Evolutionary conservation across 1,284 basidiomycete species (phyloP), one percentile per base, ranked within the genome.

Genomic region (Cutaneotrichosporon cavernicola): DNA sequence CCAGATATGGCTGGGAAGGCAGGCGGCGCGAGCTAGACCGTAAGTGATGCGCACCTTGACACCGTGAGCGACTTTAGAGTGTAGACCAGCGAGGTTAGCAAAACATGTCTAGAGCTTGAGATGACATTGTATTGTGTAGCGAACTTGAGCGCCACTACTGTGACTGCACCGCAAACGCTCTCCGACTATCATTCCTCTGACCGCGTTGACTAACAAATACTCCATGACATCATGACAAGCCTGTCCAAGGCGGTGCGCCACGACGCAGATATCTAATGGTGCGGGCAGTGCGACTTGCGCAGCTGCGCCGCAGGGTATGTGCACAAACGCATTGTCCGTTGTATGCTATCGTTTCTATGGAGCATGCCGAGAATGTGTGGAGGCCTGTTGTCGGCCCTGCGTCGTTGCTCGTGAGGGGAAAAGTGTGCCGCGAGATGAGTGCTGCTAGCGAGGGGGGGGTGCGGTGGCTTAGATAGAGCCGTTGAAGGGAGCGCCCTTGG

Each of bases 401-500:
- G 38, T 31, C 56, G 40, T 46, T 58, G 40, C 34, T 56, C 55
- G 40, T 46, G 56, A 58, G 18, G 57, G 10, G 6, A n/a, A 58
- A 22, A 31, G 31, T 31, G 38, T 10, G 32, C 38, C 30, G 49
- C 40, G 47, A 59, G 32, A 47, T 47, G 46, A 46, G 18, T 46
- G 43, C 18, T 36, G 34, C 43, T 46, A 16, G 43, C 30, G 57
- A 5, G 18, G 57, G 38, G 36, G 22, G 56, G 36, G 13, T 46
- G 56, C 26, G 56, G 18, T 7, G 38, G 38, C 56, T 69, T 77
- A 80, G 64, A 80, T 76, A 60, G 69, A 69, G 18, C 67, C 76
- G 53, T 69, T 69, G 69, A 80, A 77, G 21, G 78, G 75, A 10
- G 66, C 63, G 8, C 51, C 76, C 86, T 85, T 43, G 78, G 83